phyloP scores from a whole-genome alignment of 495 filamentous ascomycete genomes.

The Pyrenula aspistea region DNA sequence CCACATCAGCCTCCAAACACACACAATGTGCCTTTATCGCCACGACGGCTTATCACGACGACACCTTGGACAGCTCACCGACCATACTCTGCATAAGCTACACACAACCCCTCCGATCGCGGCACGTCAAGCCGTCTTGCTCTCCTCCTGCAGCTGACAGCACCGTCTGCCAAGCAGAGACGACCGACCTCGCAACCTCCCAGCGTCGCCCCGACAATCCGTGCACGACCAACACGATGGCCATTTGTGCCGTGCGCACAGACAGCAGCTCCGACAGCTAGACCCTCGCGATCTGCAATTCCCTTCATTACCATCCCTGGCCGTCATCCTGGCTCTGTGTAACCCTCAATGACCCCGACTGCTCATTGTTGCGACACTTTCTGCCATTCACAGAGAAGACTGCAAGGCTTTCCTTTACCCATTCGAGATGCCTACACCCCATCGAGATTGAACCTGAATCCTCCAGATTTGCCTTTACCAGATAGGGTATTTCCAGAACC shows the following conservation, averaged over 20 bases:
- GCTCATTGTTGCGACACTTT: background rate
- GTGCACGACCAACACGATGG: too few relatives aligned
- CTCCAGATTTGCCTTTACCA: background rate
- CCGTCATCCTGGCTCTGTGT: background rate
- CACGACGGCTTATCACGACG: too few relatives aligned
- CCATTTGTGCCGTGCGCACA: background rate
- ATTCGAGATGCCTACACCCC: background rate
- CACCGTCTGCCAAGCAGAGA: background rate
- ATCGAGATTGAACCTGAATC: too few relatives aligned
- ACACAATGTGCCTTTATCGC: too few relatives aligned
- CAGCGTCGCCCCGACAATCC: too few relatives aligned
- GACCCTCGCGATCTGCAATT: background rate
- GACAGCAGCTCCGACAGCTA: background rate
- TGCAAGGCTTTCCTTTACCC: background rate
- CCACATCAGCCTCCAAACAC: too few relatives aligned
- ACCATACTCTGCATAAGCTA: too few relatives aligned
- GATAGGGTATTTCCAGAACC: background rate
- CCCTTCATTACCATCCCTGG: background rate
- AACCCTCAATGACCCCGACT: background rate
- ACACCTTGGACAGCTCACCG: too few relatives aligned
- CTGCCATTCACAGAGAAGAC: background rate
- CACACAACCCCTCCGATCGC: too few relatives aligned
- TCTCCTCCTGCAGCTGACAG: too few relatives aligned
- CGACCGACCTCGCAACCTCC: background rate
- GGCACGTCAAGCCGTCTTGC: too few relatives aligned